Evolutionary conservation across 805 yeast genomes (phyloP).

Genomic region (Candida nanaspora): DNA sequence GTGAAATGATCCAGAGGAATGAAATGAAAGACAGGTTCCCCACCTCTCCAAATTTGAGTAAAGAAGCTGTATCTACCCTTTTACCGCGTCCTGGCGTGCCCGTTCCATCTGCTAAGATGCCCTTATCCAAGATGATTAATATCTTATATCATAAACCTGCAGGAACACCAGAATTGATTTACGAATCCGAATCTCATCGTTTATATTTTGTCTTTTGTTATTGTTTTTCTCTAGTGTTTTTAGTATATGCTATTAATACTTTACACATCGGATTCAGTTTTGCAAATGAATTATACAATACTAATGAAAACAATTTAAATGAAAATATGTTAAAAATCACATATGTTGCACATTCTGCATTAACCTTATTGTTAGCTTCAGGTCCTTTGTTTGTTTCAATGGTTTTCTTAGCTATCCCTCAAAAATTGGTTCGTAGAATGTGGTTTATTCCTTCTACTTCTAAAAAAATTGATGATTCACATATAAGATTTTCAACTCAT

Average conservation of each 20-base stretch:
- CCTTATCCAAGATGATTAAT: conserved; percentile 56
- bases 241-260: conserved; percentile 56
- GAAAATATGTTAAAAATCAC: conserved; percentile 18
- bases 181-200: conserved; percentile 79
- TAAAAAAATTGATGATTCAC: conserved; percentile 29
- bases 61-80: conserved; percentile 57
- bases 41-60: conserved; percentile 49
- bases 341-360: conserved; percentile 17
- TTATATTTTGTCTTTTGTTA: conserved; percentile 65
- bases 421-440: conserved; percentile 65
- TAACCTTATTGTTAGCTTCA: conserved; percentile 32
- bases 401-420: conserved; percentile 48
- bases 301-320: conserved; percentile 23
- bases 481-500: conserved; percentile 60
- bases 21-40: conserved; percentile 56
- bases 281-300: conserved; percentile 18
- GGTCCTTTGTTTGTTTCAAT: conserved; percentile 34
- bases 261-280: conserved; percentile 23
- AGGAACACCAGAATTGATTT: conserved; percentile 62
- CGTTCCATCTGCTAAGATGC: conserved; percentile 47
- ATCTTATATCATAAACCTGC: conserved; percentile 38
- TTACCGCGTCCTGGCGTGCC: conserved; percentile 78
- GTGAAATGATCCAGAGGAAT: conserved; percentile 39
- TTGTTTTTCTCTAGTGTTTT: conserved; percentile 59
- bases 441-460: conserved; percentile 63